Percentiles rank a stretch among this genome's conserved stretches.
phyloP scores from a whole-genome alignment of 2,329 filamentous ascomycete genomes.

The Xylaria hypoxylon region DNA sequence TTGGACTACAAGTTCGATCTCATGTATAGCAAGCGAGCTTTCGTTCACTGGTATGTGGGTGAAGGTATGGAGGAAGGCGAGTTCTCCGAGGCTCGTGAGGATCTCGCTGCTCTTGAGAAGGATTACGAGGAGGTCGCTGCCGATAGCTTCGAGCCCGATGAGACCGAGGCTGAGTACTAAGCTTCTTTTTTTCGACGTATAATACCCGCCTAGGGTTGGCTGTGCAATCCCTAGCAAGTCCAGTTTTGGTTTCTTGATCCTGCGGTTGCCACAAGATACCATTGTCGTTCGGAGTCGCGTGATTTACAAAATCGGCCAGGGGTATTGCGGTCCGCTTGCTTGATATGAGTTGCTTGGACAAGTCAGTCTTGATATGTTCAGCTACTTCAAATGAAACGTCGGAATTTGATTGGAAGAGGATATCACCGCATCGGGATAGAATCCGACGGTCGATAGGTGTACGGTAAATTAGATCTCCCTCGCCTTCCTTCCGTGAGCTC shows the following conservation, averaged over 20 bases:
- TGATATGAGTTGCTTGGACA: conserved; percentile 35
- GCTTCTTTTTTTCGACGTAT: conserved; percentile 45
- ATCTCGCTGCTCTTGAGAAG: conserved; percentile 85
- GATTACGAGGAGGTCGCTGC: conserved; percentile 87
- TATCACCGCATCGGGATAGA: conserved; percentile 11
- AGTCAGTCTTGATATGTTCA: conserved; percentile 18
- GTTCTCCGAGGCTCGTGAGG: conserved; percentile 88
- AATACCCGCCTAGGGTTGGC: conserved; percentile 45
- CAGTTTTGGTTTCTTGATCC: conserved; percentile 34
- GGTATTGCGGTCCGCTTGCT: conserved; percentile 22
- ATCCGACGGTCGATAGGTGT: background rate
- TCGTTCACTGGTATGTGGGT: conserved; percentile 84
- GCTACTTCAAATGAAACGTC: conserved; percentile 15
- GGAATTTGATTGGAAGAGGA: conserved; percentile 15
- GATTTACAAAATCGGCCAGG: conserved; percentile 24
- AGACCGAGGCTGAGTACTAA: conserved; percentile 84
- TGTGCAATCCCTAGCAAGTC: conserved; percentile 33
- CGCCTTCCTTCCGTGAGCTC: background rate
- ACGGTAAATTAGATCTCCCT: conserved; percentile 18
- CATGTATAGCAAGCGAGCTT: conserved; percentile 82
- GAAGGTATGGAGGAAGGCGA: conserved; percentile 95
- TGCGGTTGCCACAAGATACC: conserved; percentile 32
- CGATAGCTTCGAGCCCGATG: conserved; percentile 75
- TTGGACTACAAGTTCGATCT: conserved; percentile 81
- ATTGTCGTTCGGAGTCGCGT: conserved; percentile 36